Percentiles rank a stretch among this genome's conserved stretches.
Evolutionary conservation across 345 rosid genomes (phyloP).

Genomic region (Pistacia integerrima): DNA sequence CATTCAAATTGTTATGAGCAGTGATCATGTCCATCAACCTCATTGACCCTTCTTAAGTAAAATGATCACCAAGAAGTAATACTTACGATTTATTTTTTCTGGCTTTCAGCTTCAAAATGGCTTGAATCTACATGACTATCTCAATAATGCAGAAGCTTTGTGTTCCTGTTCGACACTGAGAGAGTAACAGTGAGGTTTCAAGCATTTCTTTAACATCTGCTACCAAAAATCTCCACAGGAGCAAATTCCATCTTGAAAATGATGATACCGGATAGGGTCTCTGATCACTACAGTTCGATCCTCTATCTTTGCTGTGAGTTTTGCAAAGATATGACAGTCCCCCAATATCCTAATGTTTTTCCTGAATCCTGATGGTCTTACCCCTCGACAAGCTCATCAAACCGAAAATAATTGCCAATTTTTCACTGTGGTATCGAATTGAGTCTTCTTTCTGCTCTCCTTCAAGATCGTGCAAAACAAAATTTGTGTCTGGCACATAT

Average conservation of each 20-base stretch:
- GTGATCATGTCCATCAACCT: neutral
- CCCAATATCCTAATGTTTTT: constrained; percentile 72
- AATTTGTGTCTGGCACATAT: constrained; percentile 66
- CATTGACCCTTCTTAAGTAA: neutral
- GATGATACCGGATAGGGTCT: constrained; percentile 71
- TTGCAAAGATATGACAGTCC: constrained; percentile 66
- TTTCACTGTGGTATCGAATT: constrained; percentile 64
- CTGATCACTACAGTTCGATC: constrained; percentile 50
- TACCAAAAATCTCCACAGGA: constrained; percentile 76
- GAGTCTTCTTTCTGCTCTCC: constrained; percentile 73
- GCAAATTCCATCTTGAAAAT: constrained; percentile 58
- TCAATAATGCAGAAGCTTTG: neutral
- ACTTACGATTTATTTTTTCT: neutral
- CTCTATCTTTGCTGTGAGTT: constrained; percentile 58
- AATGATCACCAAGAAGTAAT: neutral
- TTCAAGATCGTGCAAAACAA: constrained; percentile 67
- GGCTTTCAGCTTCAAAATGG: neutral
- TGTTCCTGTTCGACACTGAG: neutral
- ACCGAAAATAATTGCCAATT: constrained; percentile 62
- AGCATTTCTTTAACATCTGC: constrained; percentile 5
- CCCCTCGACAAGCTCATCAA: constrained; percentile 37
- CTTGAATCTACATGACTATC: neutral
- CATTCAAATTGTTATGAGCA: neutral
- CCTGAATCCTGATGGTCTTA: constrained; percentile 60
- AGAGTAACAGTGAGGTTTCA: neutral